Evolutionary conservation across 495 filamentous ascomycete genomes (phyloP).

Genomic region (Daldinia concentrica): DNA sequence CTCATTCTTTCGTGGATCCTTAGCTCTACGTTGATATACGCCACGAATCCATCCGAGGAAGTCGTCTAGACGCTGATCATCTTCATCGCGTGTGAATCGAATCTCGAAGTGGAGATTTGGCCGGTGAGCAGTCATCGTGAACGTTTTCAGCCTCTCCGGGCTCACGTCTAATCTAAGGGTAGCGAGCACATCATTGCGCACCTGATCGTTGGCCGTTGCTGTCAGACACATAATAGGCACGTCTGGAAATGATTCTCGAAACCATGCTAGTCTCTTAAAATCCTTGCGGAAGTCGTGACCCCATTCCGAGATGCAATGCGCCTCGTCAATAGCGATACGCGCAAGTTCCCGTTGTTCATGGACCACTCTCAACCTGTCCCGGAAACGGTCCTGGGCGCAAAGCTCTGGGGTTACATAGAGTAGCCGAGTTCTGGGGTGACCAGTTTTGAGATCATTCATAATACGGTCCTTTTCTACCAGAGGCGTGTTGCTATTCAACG

Average conservation of each 20-base stretch:
- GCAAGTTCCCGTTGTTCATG: conserved; percentile 82
- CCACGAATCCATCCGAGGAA: conserved; percentile 77
- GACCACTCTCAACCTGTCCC: conserved; percentile 75
- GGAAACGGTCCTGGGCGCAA: conserved; percentile 81
- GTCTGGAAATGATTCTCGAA: conserved; percentile 78
- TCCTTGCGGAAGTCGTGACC: conserved; percentile 96
- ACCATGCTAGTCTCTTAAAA: conserved; percentile 89
- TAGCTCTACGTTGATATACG: conserved; percentile 70
- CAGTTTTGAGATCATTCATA: conserved; percentile 81
- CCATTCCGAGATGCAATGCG: conserved; percentile 98
- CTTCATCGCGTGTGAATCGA: conserved; percentile 80
- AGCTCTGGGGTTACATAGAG: conserved; percentile 95
- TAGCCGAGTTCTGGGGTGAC: conserved; percentile 83
- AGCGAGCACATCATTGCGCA: conserved; percentile 80
- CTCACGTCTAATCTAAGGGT: conserved; percentile 71
- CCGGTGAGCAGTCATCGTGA: conserved; percentile 80
- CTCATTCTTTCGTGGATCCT: conserved; percentile 57
- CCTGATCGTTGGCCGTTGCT: conserved; percentile 83
- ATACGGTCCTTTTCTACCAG: conserved; percentile 70
- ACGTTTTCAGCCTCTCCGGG: conserved; percentile 68
- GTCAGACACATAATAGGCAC: conserved; percentile 92
- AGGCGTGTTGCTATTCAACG: conserved; percentile 84
- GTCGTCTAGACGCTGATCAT: conserved; percentile 72
- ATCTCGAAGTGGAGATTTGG: conserved; percentile 94
- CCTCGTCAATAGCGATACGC: conserved; percentile 91